Conservation (phyloP, 2,329 filamentous ascomycete species). For the Akanthomyces lecanii region DNA sequence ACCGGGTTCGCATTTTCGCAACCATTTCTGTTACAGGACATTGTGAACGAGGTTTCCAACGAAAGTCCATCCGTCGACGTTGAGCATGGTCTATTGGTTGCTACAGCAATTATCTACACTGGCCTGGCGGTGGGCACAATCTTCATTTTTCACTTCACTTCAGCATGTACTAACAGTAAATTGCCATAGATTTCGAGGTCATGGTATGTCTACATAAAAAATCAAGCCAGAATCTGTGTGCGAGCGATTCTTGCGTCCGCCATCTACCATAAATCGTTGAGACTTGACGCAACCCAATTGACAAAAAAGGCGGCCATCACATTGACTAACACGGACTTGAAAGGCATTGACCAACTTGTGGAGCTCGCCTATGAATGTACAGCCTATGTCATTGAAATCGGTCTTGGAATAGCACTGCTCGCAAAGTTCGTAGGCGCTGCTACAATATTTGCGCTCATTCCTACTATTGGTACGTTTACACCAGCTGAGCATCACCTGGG, state of each 20-base stretch:
- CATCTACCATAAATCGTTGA: conserved; percentile 1
- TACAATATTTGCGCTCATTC: background rate
- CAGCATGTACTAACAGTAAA: background rate
- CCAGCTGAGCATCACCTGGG: background rate
- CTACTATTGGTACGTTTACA: background rate
- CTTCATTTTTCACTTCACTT: background rate
- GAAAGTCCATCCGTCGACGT: background rate
- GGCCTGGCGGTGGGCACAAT: background rate
- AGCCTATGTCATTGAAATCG: background rate
- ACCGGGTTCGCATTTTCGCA: background rate
- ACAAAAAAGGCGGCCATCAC: conserved; percentile 1
- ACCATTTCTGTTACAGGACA: background rate
- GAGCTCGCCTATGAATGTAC: background rate
- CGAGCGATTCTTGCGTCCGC: background rate
- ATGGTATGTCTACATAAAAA: background rate
- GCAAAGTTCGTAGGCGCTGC: background rate
- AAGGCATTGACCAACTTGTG: background rate
- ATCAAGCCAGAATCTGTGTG: background rate
- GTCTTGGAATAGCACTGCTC: background rate
- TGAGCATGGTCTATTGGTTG: background rate
- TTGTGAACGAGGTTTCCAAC: background rate
- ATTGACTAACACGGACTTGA: conserved; percentile 1
- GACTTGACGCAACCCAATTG: background rate
- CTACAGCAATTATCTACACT: conserved; percentile 1
- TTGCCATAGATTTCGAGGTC: background rate